phyloP scores from a whole-genome alignment of 108 stramenopile species.

The Skeletonema menzelii region DNA sequence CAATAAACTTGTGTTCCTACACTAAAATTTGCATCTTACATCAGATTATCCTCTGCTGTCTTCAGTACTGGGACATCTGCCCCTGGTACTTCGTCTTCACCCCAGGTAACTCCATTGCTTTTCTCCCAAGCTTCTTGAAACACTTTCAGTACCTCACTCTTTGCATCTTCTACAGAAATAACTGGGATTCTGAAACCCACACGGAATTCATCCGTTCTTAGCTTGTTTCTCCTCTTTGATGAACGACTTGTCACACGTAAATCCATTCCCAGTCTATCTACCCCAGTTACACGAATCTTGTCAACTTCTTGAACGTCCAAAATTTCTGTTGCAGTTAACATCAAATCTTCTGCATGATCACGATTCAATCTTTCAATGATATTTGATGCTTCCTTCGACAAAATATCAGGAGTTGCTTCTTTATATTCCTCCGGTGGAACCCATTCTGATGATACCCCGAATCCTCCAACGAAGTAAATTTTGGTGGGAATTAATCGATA shows the following conservation, averaged over 20 bases:
- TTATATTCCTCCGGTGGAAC: slow-evolving; percentile 87
- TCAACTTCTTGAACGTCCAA: slow-evolving; percentile 69
- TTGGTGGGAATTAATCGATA: slow-evolving; percentile 84
- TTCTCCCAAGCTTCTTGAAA: slow-evolving; percentile 99
- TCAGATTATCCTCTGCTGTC: slow-evolving; percentile 85
- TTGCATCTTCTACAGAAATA: slow-evolving; percentile 95
- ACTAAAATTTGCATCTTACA: slow-evolving; percentile 45
- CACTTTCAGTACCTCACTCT: slow-evolving; percentile 94
- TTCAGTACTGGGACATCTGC: slow-evolving; percentile 75
- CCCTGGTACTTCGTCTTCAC: slow-evolving; percentile 68
- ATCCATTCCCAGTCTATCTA: slow-evolving; percentile 97
- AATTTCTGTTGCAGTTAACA: slow-evolving; percentile 63
- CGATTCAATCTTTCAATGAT: slow-evolving; percentile 78
- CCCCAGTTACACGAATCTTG: slow-evolving; percentile 79
- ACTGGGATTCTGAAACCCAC: slow-evolving; percentile 92
- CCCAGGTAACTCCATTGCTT: slow-evolving; percentile 75
- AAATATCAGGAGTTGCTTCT: slow-evolving; percentile 85
- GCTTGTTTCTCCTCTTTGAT: slow-evolving; percentile 76
- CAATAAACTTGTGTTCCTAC: neutral
- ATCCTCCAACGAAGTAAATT: slow-evolving; percentile 97
- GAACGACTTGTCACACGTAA: slow-evolving; percentile 85
- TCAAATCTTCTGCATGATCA: slow-evolving; percentile 69
- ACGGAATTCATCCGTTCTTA: slow-evolving; percentile 93
- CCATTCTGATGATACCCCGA: slow-evolving; percentile 95
- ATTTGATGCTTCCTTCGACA: slow-evolving; percentile 89